phyloP scores from a whole-genome alignment of 495 filamentous ascomycete genomes.

The Haplographium delicatum region DNA sequence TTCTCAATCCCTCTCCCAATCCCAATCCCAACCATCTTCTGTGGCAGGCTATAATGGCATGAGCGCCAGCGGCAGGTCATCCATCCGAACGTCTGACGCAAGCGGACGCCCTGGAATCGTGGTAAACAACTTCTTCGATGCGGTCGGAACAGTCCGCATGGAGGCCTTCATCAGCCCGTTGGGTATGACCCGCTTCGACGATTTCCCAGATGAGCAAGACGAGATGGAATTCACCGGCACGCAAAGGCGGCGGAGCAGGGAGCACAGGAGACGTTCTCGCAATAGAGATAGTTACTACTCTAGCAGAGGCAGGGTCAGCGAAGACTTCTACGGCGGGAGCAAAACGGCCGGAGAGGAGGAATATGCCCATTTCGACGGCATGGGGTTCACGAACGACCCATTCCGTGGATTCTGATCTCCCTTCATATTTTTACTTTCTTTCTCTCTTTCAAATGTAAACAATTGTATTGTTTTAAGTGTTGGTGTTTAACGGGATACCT shows the following conservation, averaged over 20 bases:
- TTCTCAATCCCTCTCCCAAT: too few relatives aligned
- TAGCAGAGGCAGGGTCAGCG: conserved; percentile 16
- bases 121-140: conserved; percentile 60
- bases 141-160: conserved; percentile 91
- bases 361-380: conserved; percentile 31
- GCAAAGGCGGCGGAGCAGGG: conserved; percentile 19
- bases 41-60: conserved; percentile 32
- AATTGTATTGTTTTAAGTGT: too few relatives aligned
- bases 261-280: conserved; percentile 18
- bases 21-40: conserved; percentile 29
- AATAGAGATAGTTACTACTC: conserved; percentile 25
- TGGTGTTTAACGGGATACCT: too few relatives aligned
- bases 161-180: conserved; percentile 81
- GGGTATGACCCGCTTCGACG: conserved; percentile 22
- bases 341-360: conserved; percentile 32
- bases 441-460: too few relatives aligned
- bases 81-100: conserved; percentile 25
- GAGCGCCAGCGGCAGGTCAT: conserved; percentile 51
- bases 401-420: conserved; percentile 38
- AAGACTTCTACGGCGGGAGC: conserved; percentile 31
- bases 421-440: not conserved
- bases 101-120: conserved; percentile 27
- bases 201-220: conserved; percentile 23
- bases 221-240: conserved; percentile 25
- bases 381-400: conserved; percentile 28